Percentiles rank a stretch among this genome's conserved stretches.
Evolutionary conservation across 352 stramenopile species (phyloP).

Genomic region (Halophytophthora batemanensis): DNA sequence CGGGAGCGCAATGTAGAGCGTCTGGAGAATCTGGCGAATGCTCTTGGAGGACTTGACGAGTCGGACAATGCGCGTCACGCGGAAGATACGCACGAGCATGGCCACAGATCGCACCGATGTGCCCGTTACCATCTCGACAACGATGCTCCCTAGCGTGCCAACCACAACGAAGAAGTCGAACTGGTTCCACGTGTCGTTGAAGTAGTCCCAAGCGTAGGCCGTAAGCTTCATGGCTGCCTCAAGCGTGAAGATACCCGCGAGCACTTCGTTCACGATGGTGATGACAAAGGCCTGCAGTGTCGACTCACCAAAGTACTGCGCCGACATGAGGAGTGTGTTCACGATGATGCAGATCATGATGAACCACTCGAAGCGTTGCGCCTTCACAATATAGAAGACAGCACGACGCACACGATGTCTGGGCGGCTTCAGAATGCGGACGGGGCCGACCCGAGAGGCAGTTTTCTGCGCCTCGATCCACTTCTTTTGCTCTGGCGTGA

Average conservation of each 20-base stretch:
- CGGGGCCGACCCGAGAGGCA: constrained; percentile 57
- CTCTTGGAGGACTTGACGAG: constrained; percentile 85
- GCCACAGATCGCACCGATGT: constrained; percentile 68
- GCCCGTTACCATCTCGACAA: constrained; percentile 56
- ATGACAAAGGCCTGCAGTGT: constrained; percentile 51
- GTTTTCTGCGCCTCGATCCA: constrained; percentile 85
- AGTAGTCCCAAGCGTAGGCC: constrained; percentile 78
- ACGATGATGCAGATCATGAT: constrained; percentile 90
- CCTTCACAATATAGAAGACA: constrained; percentile 70
- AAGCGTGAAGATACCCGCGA: constrained; percentile 85
- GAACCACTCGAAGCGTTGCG: constrained; percentile 77
- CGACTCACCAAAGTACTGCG: constrained; percentile 83
- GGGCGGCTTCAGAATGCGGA: constrained; percentile 53
- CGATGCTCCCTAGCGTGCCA: constrained; percentile 56
- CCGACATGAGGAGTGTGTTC: constrained; percentile 89
- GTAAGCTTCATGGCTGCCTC: constrained; percentile 88
- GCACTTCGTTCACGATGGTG: constrained; percentile 79
- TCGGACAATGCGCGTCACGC: constrained; percentile 83
- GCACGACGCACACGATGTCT: constrained; percentile 41
- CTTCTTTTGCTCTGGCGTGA: constrained; percentile 90
- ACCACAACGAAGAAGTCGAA: constrained; percentile 88
- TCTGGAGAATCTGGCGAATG: constrained; percentile 87
- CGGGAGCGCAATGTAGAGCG: constrained; percentile 88
- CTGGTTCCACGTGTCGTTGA: constrained; percentile 82
- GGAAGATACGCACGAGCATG: constrained; percentile 89